These are phyloP conservation scores for Maudiozyma barnettii DNA, from an alignment of 805 yeast genomes.

Conservation along the genomic window DNA sequence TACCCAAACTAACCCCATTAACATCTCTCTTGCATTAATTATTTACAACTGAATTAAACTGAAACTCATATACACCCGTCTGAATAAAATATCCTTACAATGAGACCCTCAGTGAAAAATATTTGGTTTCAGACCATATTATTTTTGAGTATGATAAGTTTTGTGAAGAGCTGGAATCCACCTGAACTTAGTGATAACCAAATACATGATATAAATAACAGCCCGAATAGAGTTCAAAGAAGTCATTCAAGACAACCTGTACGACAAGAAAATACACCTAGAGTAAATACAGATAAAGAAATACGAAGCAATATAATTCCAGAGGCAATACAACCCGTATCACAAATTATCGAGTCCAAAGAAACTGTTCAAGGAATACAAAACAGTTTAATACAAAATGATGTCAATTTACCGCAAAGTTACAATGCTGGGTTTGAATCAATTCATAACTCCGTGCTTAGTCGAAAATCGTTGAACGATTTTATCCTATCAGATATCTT, in stretches of 20 bases:
- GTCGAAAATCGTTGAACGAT: slow-evolving; percentile 10
- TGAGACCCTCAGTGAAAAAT: background rate
- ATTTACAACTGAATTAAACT: no score
- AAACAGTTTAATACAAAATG: background rate
- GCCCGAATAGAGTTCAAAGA: background rate
- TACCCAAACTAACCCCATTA: no score
- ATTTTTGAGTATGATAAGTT: background rate
- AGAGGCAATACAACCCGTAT: background rate
- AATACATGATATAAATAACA: background rate
- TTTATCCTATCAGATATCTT: slow-evolving; percentile 42
- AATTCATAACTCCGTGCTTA: slow-evolving; percentile 1
- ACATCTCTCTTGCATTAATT: no score
- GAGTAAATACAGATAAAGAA: background rate
- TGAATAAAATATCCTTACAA: background rate
- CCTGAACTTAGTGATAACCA: background rate
- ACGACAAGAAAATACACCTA: background rate
- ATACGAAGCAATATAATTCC: background rate
- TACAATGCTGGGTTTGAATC: background rate
- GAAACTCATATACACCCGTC: no score
- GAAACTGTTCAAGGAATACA: background rate
- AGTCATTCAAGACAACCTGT: background rate
- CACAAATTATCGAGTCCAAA: background rate
- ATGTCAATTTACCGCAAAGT: background rate
- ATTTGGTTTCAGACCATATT: background rate
- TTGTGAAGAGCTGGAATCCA: background rate